Conservation (phyloP, 208 protist genomes). For the Tritrichomonas musculus region DNA sequence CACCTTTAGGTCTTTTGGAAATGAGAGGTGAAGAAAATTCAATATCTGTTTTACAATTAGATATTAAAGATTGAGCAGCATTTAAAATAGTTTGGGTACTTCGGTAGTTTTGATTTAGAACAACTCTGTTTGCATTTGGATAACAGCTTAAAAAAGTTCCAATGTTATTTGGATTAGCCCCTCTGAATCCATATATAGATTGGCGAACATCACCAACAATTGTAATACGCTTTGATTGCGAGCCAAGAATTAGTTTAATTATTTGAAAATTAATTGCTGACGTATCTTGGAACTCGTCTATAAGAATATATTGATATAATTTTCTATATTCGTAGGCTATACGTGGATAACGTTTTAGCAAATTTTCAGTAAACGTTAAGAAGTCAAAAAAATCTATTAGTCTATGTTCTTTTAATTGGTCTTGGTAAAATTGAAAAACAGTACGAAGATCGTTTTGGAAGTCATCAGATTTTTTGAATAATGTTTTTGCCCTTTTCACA, state of each 20-base stretch:
- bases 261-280: conserved; percentile 36
- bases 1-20: neutral
- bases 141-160: neutral
- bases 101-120: neutral
- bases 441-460: neutral
- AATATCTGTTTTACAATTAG: neutral
- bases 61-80: neutral
- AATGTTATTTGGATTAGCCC: conserved; percentile 4
- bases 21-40: neutral
- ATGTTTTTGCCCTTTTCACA: neutral
- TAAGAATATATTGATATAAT: conserved; percentile 37
- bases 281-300: conserved; percentile 45
- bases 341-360: conserved; percentile 37
- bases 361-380: conserved; percentile 36
- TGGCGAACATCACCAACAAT: conserved; percentile 22
- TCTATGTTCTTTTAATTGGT: neutral
- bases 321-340: neutral
- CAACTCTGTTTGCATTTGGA: neutral
- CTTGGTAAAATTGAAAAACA: conserved; percentile 34
- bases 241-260: conserved; percentile 28
- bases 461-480: neutral
- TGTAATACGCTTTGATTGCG: neutral
- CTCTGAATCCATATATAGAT: conserved; percentile 26
- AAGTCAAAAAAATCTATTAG: conserved; percentile 46
- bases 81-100: neutral